These are phyloP conservation scores for Elsinoe ampelina DNA, from an alignment of 2,329 filamentous ascomycete genomes.

Conservation along the genomic window DNA sequence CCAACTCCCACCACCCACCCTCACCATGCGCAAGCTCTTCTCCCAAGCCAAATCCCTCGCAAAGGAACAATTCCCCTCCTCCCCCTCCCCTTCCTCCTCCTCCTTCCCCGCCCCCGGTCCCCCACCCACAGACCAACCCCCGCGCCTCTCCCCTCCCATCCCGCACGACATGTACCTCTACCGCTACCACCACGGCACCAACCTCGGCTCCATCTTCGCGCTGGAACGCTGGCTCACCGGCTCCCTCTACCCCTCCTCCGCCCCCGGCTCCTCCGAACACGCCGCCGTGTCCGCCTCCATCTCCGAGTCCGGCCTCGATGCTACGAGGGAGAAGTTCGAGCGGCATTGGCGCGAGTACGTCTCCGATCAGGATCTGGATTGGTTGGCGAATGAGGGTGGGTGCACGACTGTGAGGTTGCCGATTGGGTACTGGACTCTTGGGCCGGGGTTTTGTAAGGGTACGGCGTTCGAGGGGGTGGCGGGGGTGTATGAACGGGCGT, in stretches of 20 bases:
- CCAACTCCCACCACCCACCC: background rate
- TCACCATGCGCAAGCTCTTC: constrained; percentile 6
- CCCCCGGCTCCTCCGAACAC: constrained; percentile 41
- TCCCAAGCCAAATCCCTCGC: constrained; percentile 5
- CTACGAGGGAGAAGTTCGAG: constrained; percentile 43
- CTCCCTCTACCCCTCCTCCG: constrained; percentile 39
- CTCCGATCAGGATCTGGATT: constrained; percentile 43
- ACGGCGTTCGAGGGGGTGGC: constrained; percentile 45
- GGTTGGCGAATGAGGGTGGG: constrained; percentile 43
- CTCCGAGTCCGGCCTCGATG: constrained; percentile 38
- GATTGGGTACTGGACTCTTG: constrained; percentile 51
- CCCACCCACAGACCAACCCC: constrained; percentile 17
- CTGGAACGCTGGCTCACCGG: constrained; percentile 49
- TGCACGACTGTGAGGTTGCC: constrained; percentile 52
- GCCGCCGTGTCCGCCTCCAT: constrained; percentile 43
- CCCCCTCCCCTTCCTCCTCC: background rate
- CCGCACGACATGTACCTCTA: constrained; percentile 41
- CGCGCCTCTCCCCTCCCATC: constrained; percentile 31
- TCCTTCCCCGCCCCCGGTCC: background rate
- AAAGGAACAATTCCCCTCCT: background rate
- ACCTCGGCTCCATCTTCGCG: constrained; percentile 51
- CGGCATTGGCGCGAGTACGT: constrained; percentile 44
- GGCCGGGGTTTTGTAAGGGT: constrained; percentile 39
- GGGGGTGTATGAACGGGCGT: constrained; percentile 45
- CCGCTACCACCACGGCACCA: constrained; percentile 51